Percentiles rank a stretch among this genome's conserved stretches.
Conservation (phyloP, 1,284 basidiomycete species). For the Peniophora sp. region DNA sequence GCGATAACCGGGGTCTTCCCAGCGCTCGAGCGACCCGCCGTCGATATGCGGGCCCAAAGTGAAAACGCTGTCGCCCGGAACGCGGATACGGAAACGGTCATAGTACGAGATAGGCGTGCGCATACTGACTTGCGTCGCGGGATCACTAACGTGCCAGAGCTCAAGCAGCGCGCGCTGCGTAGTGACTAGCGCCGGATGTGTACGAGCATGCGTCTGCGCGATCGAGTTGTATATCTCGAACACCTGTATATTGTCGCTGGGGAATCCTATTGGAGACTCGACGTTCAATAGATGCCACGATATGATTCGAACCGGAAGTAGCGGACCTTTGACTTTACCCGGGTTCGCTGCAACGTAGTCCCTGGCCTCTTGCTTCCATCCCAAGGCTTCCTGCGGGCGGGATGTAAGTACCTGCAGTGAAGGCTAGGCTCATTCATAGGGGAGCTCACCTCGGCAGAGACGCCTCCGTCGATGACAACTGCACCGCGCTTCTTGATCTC, state of each 20-base stretch:
- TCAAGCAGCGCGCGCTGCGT: constrained; percentile 50
- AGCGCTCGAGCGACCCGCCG: constrained; percentile 68
- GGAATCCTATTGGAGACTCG: constrained; percentile 66
- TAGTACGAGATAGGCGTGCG: constrained; percentile 63
- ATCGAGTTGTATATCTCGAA: constrained; percentile 68
- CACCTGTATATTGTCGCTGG: constrained; percentile 59
- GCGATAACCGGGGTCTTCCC: constrained; percentile 66
- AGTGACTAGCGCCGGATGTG: constrained; percentile 41
- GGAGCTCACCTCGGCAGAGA: constrained; percentile 38
- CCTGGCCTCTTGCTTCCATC: constrained; percentile 51
- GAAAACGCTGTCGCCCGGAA: constrained; percentile 60
- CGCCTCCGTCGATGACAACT: constrained; percentile 52
- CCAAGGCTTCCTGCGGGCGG: constrained; percentile 41
- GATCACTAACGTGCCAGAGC: constrained; percentile 46
- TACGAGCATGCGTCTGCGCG: constrained; percentile 48
- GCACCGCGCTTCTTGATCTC: constrained; percentile 50
- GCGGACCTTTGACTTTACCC: constrained; percentile 38
- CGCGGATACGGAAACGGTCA: constrained; percentile 69
- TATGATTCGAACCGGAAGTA: no score
- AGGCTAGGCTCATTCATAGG: neutral
- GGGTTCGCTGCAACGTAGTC: constrained; percentile 50
- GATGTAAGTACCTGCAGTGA: constrained; percentile 4
- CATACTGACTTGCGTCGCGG: constrained; percentile 38
- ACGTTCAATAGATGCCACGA: no score
- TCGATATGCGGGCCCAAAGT: constrained; percentile 70